Evolutionary conservation across 805 yeast genomes (phyloP), one percentile per base, ranked within the genome.

Genomic region (Candida railenensis): DNA sequence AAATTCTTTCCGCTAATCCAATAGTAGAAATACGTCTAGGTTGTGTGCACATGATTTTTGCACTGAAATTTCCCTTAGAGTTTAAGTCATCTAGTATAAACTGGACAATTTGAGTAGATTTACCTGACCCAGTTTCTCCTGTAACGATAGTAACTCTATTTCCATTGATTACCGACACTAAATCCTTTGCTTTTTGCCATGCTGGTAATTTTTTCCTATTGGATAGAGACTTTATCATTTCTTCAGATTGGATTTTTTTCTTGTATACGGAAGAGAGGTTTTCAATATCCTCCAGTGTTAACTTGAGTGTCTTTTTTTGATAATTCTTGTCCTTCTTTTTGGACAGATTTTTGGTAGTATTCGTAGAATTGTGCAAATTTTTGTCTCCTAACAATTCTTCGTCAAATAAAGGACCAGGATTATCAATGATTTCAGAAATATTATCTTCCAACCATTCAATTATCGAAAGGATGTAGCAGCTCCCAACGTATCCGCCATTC

Each of bases 101-200:
- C 62, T 92, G 99, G 4, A 89, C 96, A 3, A 89, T 81, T 61
- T 92, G 99, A 0, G 99, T 92, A 1, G 97, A 89, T 59, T 92
- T 92, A 54, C 98, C 98, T 1, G 97, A 91, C 55, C 98, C 98
- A 0, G 98, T 92, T 62, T 94, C 99, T 62, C 98, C 99, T 2
- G 98, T 92, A 33, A 92, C 78, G 30, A 92, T 67, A 7, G 87
- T 82, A 3, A 89, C 86, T 51, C 80, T 80, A 58, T 87, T 78
- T 0, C 70, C 49, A 22, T 74, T 71, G 3, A 92, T 80, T 3
- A 82, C 66, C 0, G 77, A 55, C 1, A 87, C 74, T 34, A 92
- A 72, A 4, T 78, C 73, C 0, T 76, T 65, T 44, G 71, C 75
- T 58, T 83, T 86, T 12, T 69, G 62, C 96, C 96, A 92, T 0